Percentiles rank a stretch among this genome's conserved stretches.
Evolutionary conservation across 768 basidiomycete species (phyloP).

Genomic region (Nidularia sp.): DNA sequence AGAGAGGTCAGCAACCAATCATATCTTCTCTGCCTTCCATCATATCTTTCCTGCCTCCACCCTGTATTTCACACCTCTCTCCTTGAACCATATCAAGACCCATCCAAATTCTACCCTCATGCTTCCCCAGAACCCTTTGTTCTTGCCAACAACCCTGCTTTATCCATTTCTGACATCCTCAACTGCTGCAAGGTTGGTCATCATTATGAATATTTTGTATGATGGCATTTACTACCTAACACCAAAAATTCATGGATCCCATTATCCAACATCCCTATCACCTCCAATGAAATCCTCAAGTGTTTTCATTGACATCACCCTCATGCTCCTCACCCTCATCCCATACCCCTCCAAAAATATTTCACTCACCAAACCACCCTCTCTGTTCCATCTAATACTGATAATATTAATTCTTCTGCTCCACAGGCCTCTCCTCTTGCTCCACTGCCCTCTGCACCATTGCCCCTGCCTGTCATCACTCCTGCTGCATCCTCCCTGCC

Average conservation of each 20-base stretch:
- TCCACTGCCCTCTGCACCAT: background rate
- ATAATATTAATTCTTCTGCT: background rate
- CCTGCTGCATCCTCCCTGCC: background rate
- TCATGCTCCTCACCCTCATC: slow-evolving; percentile 21
- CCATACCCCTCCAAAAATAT: slow-evolving; percentile 6
- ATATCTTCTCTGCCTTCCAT: slow-evolving; percentile 26
- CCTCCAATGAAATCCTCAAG: slow-evolving; percentile 22
- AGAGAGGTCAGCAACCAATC: slow-evolving; percentile 11
- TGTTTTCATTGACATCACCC: slow-evolving; percentile 28
- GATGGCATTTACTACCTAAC: slow-evolving; percentile 16
- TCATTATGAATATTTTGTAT: slow-evolving; percentile 29
- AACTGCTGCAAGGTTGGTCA: slow-evolving; percentile 26
- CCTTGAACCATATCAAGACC: slow-evolving; percentile 24
- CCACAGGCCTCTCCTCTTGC: background rate
- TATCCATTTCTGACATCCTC: slow-evolving; percentile 17
- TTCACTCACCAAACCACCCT: background rate
- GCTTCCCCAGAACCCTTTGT: slow-evolving; percentile 14
- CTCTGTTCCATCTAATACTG: background rate
- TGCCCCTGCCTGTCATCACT: background rate
- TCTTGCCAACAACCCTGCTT: slow-evolving; percentile 11
- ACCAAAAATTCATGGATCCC: slow-evolving; percentile 30
- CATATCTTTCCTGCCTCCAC: slow-evolving; percentile 25
- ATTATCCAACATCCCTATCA: slow-evolving; percentile 25
- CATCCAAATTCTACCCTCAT: slow-evolving; percentile 25
- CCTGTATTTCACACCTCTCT: slow-evolving; percentile 35